Evolutionary conservation across 192 early-diverging fungal species (phyloP), one percentile per base, ranked within the genome.

Genomic region (Backusella sp.): DNA sequence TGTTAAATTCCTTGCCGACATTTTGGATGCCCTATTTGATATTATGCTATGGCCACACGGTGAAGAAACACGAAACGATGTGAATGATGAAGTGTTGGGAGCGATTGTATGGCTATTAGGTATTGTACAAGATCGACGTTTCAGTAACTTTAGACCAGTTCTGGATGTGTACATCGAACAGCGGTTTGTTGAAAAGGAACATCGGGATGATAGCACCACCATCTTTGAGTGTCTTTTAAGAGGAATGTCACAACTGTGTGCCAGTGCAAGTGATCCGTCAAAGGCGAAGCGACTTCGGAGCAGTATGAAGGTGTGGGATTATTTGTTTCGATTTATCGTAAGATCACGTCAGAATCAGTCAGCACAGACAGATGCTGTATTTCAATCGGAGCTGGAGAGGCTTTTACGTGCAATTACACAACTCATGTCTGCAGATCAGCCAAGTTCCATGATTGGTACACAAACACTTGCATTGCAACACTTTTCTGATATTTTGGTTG

Each of bases 1-100:
- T 39, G 88, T 91, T 7, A 92, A 92, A 75, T 92, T 93, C 76
- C 77, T 91, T 30, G 83, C 76, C 1, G 81, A 84, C 42, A 89
- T 92, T 21, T 82, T 94, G 74, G 88, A 90, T 69, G 88, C 89
- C 3, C 70, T 93, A 3, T 86, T 93, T 75, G 85, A 82, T 42
- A 89, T 91, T 28, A 36, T 93, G 53, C 83, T 85, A n/a, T 49
- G 70, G 37, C 21, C 46, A 4, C 11, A 59, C n/a, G 68, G 59
- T 49, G 23, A 23, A 34, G 72, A 74, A 59, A 41, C 28, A 21
- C 41, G 26, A 23, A 49, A 72, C 2, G 81, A 79, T n/a, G 28
- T 90, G 9, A 73, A 86, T 66, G 84, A 84, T 19, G 73, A 83
- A 37, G 80, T 89, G 8, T 84, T 93, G 44, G 67, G 74, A 15